Base-by-base conservation (phyloP, 345 rosid genomes). In the Sisymbrium altissimum region DNA sequence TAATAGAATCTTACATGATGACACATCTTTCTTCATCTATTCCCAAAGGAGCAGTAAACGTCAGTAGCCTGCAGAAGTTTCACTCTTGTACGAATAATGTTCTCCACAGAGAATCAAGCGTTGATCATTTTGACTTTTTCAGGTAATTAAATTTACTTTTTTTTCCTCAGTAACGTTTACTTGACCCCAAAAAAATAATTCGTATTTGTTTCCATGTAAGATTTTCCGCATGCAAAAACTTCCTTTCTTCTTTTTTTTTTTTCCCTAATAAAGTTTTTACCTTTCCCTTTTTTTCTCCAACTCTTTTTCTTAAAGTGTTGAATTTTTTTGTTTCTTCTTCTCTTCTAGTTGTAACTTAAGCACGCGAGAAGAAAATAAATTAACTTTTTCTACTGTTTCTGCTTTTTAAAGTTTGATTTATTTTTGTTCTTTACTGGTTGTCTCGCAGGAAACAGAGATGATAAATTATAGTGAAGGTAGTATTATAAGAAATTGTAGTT, bases 361-460 rank as follows among this genome's bases (percentile, higher is more conserved):
- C 83, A 70, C 88, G 83, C 85, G 84, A 75, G 81, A 86, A 76
- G 56, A 48, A 73, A 66, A 58, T 52, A 48, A 53, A 54, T 1
- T 78, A 72, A 21, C 59, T 62, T 43, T n/a, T 83, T 53, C 60
- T 32, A 70, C 72, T 75, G 65, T 46, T 48, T 19, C 12, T 61
- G 9, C 58, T 40, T 66, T 57, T 55, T 29, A 46, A 66, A 33
- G 39, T 54, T 76, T 54, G 71, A 45, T 52, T 45, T 44, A 27
- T 54, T 33, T 11, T 68, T 71, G 7, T 53, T 15, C 48, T 64
- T 45, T 72, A 49, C 64, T 80, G 57, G 27, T 59, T 53, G 38
- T 71, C 62, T 81, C 73, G 86, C 91, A 91, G 89, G 88, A 81
- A 65, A 36, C 36, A 58, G 65, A 72, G 77, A 77, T 75, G 76